Conservation (phyloP, 352 stramenopile genomes). For the Pythium phragmitis region DNA sequence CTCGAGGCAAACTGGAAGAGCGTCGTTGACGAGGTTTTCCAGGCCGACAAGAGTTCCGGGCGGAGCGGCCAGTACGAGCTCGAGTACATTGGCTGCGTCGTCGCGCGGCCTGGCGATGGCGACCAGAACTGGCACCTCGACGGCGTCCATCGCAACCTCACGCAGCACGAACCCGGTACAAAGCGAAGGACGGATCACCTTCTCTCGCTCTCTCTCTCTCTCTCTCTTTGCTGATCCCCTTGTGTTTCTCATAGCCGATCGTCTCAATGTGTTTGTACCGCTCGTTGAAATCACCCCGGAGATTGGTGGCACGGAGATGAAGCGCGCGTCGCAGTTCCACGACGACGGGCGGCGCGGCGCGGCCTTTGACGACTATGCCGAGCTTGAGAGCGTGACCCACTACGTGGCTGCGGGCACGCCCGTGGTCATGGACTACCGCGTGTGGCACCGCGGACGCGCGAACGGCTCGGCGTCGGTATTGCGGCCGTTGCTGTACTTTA, state of each 20-base stretch:
- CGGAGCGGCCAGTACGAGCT: slow-evolving; percentile 24
- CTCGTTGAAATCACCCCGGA: slow-evolving; percentile 48
- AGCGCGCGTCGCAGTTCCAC: slow-evolving; percentile 52
- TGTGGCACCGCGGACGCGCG: slow-evolving; percentile 67
- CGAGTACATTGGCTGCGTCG: slow-evolving; percentile 74
- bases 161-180: slow-evolving; percentile 50
- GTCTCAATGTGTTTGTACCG: slow-evolving; percentile 76
- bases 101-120: slow-evolving; percentile 53
- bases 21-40: slow-evolving; percentile 17
- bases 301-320: slow-evolving; percentile 72
- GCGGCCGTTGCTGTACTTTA: slow-evolving; percentile 71
- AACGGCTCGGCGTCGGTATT: slow-evolving; percentile 35
- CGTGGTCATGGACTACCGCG: slow-evolving; percentile 75
- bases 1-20: slow-evolving; percentile 13
- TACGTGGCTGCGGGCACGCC: slow-evolving; percentile 55
- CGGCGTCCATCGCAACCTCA: slow-evolving; percentile 57
- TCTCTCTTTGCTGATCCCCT: background rate
- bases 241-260: slow-evolving; percentile 38
- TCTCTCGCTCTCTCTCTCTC: background rate
- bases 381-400: slow-evolving; percentile 53
- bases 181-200: background rate
- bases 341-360: slow-evolving; percentile 31
- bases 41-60: background rate
- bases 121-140: slow-evolving; percentile 85
- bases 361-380: slow-evolving; percentile 48